Conservation (phyloP, 352 stramenopile genomes). For the Pythium volutum region DNA sequence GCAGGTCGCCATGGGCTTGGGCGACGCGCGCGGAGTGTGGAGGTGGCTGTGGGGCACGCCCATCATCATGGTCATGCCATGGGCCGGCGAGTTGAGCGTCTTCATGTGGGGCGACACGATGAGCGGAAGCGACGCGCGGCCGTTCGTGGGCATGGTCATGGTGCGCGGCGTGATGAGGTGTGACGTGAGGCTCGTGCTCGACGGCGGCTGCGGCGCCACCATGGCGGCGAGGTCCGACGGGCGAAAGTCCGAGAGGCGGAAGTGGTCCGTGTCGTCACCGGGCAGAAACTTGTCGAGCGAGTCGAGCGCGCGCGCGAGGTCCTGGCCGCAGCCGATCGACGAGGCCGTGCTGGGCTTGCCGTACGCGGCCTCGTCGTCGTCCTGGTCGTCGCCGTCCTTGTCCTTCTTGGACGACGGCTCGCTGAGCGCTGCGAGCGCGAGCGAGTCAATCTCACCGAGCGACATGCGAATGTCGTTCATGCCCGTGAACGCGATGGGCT, state of each 20-base stretch:
- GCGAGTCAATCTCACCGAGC: conserved; percentile 45
- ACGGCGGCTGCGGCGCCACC: conserved; percentile 18
- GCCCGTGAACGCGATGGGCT: conserved; percentile 63
- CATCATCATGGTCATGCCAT: conserved; percentile 32
- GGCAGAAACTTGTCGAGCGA: conserved; percentile 69
- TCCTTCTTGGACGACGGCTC: conserved; percentile 22
- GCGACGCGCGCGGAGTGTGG: conserved; percentile 30
- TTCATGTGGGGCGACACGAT: conserved; percentile 40
- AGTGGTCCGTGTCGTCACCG: conserved; percentile 63
- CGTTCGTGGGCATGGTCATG: conserved; percentile 23
- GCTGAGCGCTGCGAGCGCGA: conserved; percentile 60
- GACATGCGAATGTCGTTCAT: conserved; percentile 43
- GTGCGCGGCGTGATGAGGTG: conserved; percentile 33
- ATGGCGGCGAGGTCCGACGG: conserved; percentile 18
- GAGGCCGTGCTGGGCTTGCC: conserved; percentile 22
- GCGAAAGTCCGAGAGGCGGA: conserved; percentile 31
- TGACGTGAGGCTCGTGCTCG: conserved; percentile 10
- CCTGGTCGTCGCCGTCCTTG: conserved; percentile 8
- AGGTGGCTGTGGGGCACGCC: conserved; percentile 30
- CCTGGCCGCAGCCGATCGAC: conserved; percentile 34
- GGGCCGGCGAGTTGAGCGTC: conserved; percentile 24
- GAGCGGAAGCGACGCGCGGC: conserved; percentile 35
- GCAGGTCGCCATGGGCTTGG: conserved; percentile 60
- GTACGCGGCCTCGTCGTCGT: conserved; percentile 10
- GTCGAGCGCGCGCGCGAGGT: conserved; percentile 72